Evolutionary conservation across 2,329 filamentous ascomycete species (phyloP).

Genomic region (Cladosporium velox): DNA sequence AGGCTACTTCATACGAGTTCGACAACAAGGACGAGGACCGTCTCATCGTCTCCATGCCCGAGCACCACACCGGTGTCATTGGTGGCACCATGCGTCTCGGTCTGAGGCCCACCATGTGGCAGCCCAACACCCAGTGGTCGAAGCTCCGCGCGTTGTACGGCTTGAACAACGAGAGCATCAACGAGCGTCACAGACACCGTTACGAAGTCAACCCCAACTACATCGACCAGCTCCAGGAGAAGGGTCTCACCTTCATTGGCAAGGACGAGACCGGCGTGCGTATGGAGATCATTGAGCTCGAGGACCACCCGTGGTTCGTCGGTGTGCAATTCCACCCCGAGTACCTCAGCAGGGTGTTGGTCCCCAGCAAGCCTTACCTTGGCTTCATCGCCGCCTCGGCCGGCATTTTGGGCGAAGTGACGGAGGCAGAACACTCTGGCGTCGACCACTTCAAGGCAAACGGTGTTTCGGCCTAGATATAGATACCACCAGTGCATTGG

Average conservation of each 20-base stretch:
- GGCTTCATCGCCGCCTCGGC: slow-evolving; percentile 81
- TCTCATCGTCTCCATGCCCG: slow-evolving; percentile 90
- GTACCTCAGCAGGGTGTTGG: slow-evolving; percentile 73
- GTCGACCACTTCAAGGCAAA: slow-evolving; percentile 13
- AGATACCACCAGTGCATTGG: slow-evolving; percentile 10
- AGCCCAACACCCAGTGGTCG: slow-evolving; percentile 74
- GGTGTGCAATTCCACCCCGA: slow-evolving; percentile 89
- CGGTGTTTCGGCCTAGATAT: slow-evolving; percentile 8
- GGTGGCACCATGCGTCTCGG: slow-evolving; percentile 89
- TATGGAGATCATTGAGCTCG: slow-evolving; percentile 81
- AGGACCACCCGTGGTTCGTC: slow-evolving; percentile 82
- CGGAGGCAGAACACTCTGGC: slow-evolving; percentile 17
- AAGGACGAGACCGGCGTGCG: slow-evolving; percentile 77
- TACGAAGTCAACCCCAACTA: slow-evolving; percentile 88
- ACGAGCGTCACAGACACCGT: slow-evolving; percentile 81
- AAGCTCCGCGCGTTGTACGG: slow-evolving; percentile 76
- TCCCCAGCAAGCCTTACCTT: slow-evolving; percentile 74
- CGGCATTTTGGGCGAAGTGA: slow-evolving; percentile 61
- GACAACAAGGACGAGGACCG: slow-evolving; percentile 63
- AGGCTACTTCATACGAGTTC: slow-evolving; percentile 60
- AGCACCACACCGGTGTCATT: slow-evolving; percentile 72
- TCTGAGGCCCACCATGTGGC: slow-evolving; percentile 72
- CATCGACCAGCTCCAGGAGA: slow-evolving; percentile 66
- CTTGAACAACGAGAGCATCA: slow-evolving; percentile 43
- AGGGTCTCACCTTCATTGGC: slow-evolving; percentile 73